Evolutionary conservation across 192 early-diverging fungal species (phyloP).

Genomic region (Backusella tarrabulga): DNA sequence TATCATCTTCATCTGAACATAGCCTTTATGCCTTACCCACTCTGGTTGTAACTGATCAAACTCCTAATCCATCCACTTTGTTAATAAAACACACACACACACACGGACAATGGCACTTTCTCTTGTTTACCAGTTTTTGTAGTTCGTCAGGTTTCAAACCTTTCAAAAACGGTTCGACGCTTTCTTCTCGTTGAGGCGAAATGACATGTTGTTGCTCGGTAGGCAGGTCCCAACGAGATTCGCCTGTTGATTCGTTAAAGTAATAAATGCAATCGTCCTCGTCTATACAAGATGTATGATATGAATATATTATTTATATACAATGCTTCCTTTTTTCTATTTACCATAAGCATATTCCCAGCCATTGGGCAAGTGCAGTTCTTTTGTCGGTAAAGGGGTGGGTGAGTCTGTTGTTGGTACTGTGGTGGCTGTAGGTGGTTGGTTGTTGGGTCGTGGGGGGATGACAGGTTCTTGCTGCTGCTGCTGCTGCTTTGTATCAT

Average conservation of each 20-base stretch:
- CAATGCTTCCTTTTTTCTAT: no score
- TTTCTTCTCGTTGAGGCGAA: not conserved
- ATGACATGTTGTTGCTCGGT: not conserved
- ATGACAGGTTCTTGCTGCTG: not conserved
- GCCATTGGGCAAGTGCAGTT: conserved; percentile 35
- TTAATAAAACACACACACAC: not conserved
- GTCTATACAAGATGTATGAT: conserved; percentile 32
- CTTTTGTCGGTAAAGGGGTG: not conserved
- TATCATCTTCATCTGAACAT: conserved; percentile 49
- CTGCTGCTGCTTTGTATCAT: not conserved
- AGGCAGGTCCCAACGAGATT: conserved; percentile 50
- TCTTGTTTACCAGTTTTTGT: conserved; percentile 26
- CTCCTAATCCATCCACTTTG: conserved; percentile 22
- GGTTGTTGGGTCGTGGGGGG: not conserved
- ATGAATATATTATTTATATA: not conserved
- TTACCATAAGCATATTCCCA: conserved; percentile 49
- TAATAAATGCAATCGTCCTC: conserved; percentile 49
- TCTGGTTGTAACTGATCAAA: conserved; percentile 42
- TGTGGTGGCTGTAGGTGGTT: not conserved
- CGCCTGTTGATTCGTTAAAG: conserved; percentile 49
- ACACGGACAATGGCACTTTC: not conserved
- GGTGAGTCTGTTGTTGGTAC: not conserved
- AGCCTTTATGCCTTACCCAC: conserved; percentile 38
- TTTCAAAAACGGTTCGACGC: not conserved
- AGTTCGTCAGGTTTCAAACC: conserved; percentile 15